phyloP scores from a whole-genome alignment of 345 rosid genomes.

The Jatropha curcas region DNA sequence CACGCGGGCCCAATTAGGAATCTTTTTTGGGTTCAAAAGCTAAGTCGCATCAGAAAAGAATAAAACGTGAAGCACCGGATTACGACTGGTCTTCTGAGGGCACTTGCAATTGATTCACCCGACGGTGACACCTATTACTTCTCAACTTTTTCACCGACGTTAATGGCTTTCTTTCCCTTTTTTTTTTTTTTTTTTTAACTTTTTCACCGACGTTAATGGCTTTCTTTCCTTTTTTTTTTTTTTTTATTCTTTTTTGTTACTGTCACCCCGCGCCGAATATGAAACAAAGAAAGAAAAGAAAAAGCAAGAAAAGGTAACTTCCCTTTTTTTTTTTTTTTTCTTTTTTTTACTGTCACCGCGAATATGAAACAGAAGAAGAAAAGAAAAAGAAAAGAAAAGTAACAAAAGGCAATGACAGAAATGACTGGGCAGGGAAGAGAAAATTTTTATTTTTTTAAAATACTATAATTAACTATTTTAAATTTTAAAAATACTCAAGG shows the following conservation, averaged over 20 bases:
- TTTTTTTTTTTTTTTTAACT: background rate
- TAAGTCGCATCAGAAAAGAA: background rate
- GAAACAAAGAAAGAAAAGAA: background rate
- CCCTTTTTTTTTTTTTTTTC: background rate
- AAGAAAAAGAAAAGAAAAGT: background rate
- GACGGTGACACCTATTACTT: background rate
- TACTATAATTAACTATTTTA: no score
- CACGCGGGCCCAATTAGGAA: background rate
- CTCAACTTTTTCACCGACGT: constrained; percentile 1
- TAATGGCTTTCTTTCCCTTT: background rate
- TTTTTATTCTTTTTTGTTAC: background rate
- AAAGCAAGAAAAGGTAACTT: background rate
- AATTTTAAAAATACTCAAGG: no score
- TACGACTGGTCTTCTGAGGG: background rate
- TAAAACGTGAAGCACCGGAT: constrained; percentile 19
- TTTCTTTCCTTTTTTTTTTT: background rate
- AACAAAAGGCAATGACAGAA: background rate
- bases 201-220: no score
- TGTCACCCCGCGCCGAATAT: background rate
- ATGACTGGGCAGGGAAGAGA: background rate
- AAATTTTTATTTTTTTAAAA: no score
- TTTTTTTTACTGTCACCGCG: background rate
- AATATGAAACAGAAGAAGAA: background rate
- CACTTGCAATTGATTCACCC: background rate
- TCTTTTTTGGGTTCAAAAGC: background rate